Conservation (phyloP, 192 early-diverging fungal species). For the Linnemannia schmuckeri region DNA sequence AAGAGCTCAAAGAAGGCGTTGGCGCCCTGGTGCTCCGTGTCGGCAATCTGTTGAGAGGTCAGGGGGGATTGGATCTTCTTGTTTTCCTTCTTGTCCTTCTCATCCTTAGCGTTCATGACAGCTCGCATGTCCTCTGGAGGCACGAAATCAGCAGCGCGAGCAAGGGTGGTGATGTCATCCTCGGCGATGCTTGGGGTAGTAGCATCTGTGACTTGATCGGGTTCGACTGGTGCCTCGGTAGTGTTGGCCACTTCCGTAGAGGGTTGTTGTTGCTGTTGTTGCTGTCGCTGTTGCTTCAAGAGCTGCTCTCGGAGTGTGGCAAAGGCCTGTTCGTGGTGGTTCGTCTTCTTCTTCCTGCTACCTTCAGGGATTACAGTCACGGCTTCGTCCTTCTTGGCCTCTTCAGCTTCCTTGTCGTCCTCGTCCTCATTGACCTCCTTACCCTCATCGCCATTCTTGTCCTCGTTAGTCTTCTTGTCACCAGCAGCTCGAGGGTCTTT, state of each 20-base stretch:
- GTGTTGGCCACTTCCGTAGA: background rate
- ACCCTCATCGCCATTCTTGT: background rate
- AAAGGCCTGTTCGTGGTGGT: background rate
- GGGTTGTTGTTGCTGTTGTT: background rate
- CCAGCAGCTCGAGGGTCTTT: background rate
- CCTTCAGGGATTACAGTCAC: background rate
- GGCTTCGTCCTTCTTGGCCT: background rate
- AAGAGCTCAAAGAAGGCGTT: slow-evolving; percentile 20
- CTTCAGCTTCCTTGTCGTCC: background rate
- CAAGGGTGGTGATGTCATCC: background rate
- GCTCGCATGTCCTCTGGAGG: slow-evolving; percentile 9
- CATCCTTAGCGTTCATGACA: slow-evolving; percentile 1
- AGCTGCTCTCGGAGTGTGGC: background rate
- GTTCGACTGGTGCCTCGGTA: background rate
- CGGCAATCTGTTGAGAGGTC: slow-evolving; percentile 24
- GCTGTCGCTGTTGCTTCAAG: background rate
- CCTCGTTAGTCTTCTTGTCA: background rate
- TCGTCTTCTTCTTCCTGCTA: background rate
- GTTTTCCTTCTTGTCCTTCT: background rate
- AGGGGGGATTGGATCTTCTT: background rate
- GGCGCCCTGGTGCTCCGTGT: slow-evolving; percentile 29
- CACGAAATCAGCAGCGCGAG: background rate
- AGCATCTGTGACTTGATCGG: background rate
- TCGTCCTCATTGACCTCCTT: background rate
- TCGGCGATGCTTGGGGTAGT: background rate